These are phyloP conservation scores for Fusarium pseudoanthophilum DNA, from an alignment of 2,329 filamentous ascomycete species.

Conservation along the genomic window DNA sequence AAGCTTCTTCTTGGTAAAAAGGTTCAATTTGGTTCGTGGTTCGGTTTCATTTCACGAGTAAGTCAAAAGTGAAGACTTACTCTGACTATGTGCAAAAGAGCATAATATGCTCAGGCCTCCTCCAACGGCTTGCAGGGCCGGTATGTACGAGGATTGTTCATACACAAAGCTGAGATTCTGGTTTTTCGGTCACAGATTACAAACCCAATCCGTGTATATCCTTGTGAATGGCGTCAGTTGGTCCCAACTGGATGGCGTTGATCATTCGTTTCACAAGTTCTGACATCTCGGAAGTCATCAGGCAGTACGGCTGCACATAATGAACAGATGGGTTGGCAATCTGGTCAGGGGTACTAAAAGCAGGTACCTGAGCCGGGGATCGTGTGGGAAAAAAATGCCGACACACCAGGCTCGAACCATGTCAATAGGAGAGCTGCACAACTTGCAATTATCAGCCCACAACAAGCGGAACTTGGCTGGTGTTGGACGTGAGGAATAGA, in stretches of 20 bases:
- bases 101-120: neutral
- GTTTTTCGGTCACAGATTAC: neutral
- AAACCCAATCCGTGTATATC: neutral
- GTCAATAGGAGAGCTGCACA: constrained; percentile 15
- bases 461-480: constrained; percentile 23
- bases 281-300: neutral
- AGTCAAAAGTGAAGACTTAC: neutral
- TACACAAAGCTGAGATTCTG: neutral
- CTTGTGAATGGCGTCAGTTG: constrained; percentile 31
- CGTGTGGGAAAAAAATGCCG: constrained; percentile 8
- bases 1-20: neutral
- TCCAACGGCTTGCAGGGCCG: neutral
- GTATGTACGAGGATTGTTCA: neutral
- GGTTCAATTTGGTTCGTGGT: neutral
- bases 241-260: constrained; percentile 10
- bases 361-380: constrained; percentile 20
- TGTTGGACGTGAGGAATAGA: neutral
- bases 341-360: constrained; percentile 18
- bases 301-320: constrained; percentile 15
- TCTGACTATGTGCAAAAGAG: neutral
- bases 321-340: constrained; percentile 3
- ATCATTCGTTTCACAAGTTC: constrained; percentile 8
- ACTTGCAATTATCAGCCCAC: constrained; percentile 31
- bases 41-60: neutral
- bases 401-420: constrained; percentile 35